phyloP scores from a whole-genome alignment of 2,329 filamentous ascomycete species.

The Neoarthrinium moseri region DNA sequence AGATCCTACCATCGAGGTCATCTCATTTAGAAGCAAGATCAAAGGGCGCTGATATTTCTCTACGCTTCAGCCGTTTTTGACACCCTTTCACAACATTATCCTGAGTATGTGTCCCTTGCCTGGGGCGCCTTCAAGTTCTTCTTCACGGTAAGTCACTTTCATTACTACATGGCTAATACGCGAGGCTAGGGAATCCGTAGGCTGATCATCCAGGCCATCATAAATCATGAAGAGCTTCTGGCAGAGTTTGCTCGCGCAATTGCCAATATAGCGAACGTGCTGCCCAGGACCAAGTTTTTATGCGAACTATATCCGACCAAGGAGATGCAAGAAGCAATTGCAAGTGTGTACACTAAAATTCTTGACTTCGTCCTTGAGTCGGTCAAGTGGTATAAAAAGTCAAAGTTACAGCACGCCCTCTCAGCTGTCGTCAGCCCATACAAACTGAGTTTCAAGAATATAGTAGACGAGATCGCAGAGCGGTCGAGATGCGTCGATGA shows the following conservation, averaged over 20 bases:
- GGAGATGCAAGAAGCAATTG: conserved; percentile 15
- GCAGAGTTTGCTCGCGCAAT: conserved; percentile 16
- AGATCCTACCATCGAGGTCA: not conserved
- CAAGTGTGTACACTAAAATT: conserved; percentile 17
- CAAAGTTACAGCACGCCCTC: conserved; percentile 11
- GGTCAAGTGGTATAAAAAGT: conserved; percentile 18
- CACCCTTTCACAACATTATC: conserved; percentile 9
- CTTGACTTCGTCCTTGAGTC: conserved; percentile 20
- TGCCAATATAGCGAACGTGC: conserved; percentile 13
- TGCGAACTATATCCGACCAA: conserved; percentile 15
- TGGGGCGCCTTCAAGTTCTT: conserved; percentile 10
- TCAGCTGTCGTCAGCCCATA: conserved; percentile 15
- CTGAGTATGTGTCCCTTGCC: conserved; percentile 2
- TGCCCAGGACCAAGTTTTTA: conserved; percentile 14
- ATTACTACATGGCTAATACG: not conserved
- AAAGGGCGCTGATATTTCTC: not conserved
- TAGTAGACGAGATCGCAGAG: conserved; percentile 15
- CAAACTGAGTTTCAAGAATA: conserved; percentile 15
- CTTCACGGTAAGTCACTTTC: not conserved
- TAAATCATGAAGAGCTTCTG: conserved; percentile 16
- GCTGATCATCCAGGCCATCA: conserved; percentile 10
- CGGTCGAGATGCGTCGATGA: conserved; percentile 13
- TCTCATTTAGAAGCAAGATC: not conserved
- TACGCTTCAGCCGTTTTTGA: not conserved
- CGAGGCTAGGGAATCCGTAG: not conserved